These are phyloP conservation scores for Alternaria conjuncta DNA, from an alignment of 2,329 filamentous ascomycete genomes.

Conservation along the genomic window DNA sequence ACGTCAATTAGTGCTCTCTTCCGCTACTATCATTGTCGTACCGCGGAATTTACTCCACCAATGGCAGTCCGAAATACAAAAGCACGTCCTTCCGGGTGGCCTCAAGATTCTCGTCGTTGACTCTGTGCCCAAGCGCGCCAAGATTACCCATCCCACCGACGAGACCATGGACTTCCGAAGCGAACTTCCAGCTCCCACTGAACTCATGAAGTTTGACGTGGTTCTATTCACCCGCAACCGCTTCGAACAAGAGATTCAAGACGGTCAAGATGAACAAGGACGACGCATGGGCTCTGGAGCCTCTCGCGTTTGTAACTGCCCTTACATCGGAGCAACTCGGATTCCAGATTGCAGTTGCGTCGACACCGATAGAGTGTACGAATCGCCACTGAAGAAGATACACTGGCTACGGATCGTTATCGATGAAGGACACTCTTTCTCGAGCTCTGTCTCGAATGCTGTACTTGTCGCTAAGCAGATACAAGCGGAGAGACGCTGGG, in stretches of 20 bases:
- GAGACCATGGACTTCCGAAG: slow-evolving; percentile 47
- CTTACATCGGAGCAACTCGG: slow-evolving; percentile 55
- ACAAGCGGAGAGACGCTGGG: slow-evolving; percentile 76
- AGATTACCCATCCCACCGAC: slow-evolving; percentile 8
- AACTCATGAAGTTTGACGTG: slow-evolving; percentile 73
- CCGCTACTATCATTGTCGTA: slow-evolving; percentile 77
- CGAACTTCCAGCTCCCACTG: slow-evolving; percentile 62
- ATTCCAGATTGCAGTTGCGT: slow-evolving; percentile 55
- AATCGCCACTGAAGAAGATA: slow-evolving; percentile 70
- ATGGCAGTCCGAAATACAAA: slow-evolving; percentile 80
- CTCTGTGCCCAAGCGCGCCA: slow-evolving; percentile 27
- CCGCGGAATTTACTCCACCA: slow-evolving; percentile 84
- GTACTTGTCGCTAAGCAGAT: slow-evolving; percentile 62
- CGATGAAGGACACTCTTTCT: slow-evolving; percentile 88
- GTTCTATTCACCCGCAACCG: slow-evolving; percentile 76
- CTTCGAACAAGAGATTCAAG: slow-evolving; percentile 72
- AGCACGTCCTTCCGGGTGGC: slow-evolving; percentile 68
- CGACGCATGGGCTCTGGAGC: slow-evolving; percentile 40
- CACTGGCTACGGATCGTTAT: slow-evolving; percentile 90
- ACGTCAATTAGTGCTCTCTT: slow-evolving; percentile 67
- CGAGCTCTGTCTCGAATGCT: slow-evolving; percentile 68
- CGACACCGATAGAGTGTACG: slow-evolving; percentile 51
- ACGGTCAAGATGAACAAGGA: slow-evolving; percentile 56
- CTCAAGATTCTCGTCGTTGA: slow-evolving; percentile 71
- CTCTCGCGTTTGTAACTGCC: slow-evolving; percentile 39